Conservation (phyloP, 1,139 yeast genomes). For the Yamadazyma membranifaciens region DNA sequence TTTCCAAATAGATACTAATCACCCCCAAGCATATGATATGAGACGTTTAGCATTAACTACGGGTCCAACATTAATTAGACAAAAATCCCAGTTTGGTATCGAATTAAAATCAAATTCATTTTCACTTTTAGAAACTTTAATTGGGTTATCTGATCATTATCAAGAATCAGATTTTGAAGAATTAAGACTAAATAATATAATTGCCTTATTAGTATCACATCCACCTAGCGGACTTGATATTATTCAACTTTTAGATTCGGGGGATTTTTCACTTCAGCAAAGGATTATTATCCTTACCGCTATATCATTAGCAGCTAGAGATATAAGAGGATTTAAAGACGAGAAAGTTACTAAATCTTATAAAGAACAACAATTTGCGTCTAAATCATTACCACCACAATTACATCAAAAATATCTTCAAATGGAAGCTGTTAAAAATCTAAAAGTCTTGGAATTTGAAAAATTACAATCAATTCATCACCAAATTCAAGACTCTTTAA, state of each 20-base stretch:
- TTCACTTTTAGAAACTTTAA: constrained; percentile 42
- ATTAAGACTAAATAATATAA: constrained; percentile 46
- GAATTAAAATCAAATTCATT: constrained; percentile 53
- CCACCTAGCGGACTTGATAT: constrained; percentile 42
- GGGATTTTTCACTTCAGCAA: constrained; percentile 68
- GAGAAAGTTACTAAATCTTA: constrained; percentile 36
- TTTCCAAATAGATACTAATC: constrained; percentile 42
- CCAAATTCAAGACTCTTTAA: constrained; percentile 32
- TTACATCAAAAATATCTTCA: constrained; percentile 39
- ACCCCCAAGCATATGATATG: constrained; percentile 50
- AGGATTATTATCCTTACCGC: constrained; percentile 55
- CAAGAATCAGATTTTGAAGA: constrained; percentile 51
- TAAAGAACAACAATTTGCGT: constrained; percentile 28
- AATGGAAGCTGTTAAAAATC: constrained; percentile 11
- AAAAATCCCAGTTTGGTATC: constrained; percentile 50
- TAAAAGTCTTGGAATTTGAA: constrained; percentile 6
- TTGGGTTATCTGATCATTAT: constrained; percentile 49
- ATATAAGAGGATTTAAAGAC: constrained; percentile 58
- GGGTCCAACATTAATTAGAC: constrained; percentile 56
- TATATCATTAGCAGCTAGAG: constrained; percentile 58
- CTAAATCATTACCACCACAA: constrained; percentile 45
- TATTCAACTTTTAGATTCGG: constrained; percentile 44
- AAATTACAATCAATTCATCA: constrained; percentile 8
- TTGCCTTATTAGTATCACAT: constrained; percentile 50
- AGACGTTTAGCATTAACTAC: constrained; percentile 45